Percentiles rank a stretch among this genome's conserved stretches.
Evolutionary conservation across 192 early-diverging fungal genomes (phyloP).

Genomic region (Rhizophagus clarus): DNA sequence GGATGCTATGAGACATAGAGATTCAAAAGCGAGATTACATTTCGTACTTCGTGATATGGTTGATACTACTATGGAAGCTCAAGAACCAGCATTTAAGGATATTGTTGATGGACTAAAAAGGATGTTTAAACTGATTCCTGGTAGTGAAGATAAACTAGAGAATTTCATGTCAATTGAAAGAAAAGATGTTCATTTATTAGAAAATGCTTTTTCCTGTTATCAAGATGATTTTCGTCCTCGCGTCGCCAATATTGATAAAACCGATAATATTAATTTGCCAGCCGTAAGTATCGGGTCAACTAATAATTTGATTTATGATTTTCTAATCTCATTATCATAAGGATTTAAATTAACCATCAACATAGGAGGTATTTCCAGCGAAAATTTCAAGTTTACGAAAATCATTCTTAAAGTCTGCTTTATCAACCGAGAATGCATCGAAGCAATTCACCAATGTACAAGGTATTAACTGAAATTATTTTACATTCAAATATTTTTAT

Average conservation of each 20-base stretch:
- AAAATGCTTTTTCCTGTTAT: background rate
- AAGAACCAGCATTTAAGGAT: background rate
- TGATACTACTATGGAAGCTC: background rate
- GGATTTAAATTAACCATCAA: no score
- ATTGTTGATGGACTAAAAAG: background rate
- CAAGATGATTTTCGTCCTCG: constrained; percentile 3
- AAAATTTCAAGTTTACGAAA: constrained; percentile 1
- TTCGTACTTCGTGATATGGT: constrained; percentile 20
- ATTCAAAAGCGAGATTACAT: constrained; percentile 9
- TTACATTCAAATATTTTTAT: no score
- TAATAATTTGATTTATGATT: no score
- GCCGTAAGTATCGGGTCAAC: background rate
- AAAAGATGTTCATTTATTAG: constrained; percentile 6
- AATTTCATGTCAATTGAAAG: background rate
- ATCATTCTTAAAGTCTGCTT: background rate
- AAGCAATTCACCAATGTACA: background rate
- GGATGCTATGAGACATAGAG: background rate
- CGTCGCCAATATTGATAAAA: background rate
- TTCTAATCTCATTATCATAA: no score
- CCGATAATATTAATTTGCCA: background rate
- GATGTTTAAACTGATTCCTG: constrained; percentile 17
- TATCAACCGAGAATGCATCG: background rate
- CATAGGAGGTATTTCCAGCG: background rate
- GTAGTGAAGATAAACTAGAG: background rate
- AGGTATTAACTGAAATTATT: no score